Evolutionary conservation across 768 basidiomycete genomes (phyloP).

Genomic region (Nidula microcarpa): DNA sequence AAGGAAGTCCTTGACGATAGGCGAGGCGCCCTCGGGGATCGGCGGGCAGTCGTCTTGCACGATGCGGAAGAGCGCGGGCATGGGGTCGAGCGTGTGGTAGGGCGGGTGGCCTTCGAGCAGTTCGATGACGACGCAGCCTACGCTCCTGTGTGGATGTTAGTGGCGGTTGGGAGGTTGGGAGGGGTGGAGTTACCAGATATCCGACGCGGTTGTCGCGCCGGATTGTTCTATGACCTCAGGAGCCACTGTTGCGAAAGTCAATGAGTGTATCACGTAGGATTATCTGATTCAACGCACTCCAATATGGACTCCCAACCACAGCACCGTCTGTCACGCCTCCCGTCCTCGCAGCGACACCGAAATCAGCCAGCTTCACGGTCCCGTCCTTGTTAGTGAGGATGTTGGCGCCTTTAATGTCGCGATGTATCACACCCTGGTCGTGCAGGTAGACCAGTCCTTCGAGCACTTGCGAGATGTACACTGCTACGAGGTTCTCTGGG

Average conservation of each 20-base stretch:
- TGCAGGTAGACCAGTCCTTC: constrained; percentile 96
- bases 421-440: constrained; percentile 98
- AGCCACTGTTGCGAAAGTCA: constrained; percentile 62
- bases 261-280: background rate
- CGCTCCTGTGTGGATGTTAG: constrained; percentile 49
- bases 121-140: constrained; percentile 98
- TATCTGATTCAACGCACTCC: constrained; percentile 59
- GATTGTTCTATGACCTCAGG: constrained; percentile 99
- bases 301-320: constrained; percentile 97
- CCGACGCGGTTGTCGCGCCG: constrained; percentile 94
- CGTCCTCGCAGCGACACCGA: constrained; percentile 87
- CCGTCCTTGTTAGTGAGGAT: constrained; percentile 99
- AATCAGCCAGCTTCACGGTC: constrained; percentile 97
- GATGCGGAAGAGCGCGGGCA: constrained; percentile 98
- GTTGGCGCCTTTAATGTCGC: constrained; percentile 99
- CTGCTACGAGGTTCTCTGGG: constrained; percentile 93
- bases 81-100: constrained; percentile 92
- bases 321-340: constrained; percentile 80
- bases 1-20: constrained; percentile 94
- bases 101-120: constrained; percentile 90
- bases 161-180: background rate
- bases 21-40: constrained; percentile 92
- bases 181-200: constrained; percentile 62
- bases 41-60: constrained; percentile 98
- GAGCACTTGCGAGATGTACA: constrained; percentile 95